phyloP scores from a whole-genome alignment of 2,329 filamentous ascomycete species.

The Byssoonygena ceratinophila region DNA sequence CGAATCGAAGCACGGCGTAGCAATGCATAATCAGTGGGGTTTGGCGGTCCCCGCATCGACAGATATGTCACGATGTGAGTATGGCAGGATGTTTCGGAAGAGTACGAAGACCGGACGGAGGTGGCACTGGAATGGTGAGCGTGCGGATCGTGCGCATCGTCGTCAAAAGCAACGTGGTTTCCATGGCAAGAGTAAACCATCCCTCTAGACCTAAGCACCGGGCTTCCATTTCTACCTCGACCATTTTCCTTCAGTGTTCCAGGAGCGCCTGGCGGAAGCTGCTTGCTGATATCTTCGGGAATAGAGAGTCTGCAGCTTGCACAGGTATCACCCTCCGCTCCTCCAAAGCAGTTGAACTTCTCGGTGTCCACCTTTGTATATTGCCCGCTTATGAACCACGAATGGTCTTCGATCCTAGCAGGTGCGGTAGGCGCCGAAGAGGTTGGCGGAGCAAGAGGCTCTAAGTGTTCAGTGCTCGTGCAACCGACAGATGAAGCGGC shows the following conservation, averaged over 20 bases:
- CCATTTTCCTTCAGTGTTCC: slow-evolving; percentile 42
- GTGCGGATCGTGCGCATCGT: slow-evolving; percentile 30
- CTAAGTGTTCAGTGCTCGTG: slow-evolving; percentile 11
- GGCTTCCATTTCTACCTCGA: slow-evolving; percentile 42
- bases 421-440: slow-evolving; percentile 16
- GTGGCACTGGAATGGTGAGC: slow-evolving; percentile 30
- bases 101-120: slow-evolving; percentile 33
- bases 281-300: slow-evolving; percentile 44
- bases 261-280: slow-evolving; percentile 44
- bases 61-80: slow-evolving; percentile 49
- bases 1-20: slow-evolving; percentile 49
- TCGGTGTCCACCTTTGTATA: slow-evolving; percentile 36
- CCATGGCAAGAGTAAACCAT: slow-evolving; percentile 43
- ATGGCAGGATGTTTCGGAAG: slow-evolving; percentile 41
- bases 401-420: slow-evolving; percentile 39
- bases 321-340: slow-evolving; percentile 44
- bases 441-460: slow-evolving; percentile 18
- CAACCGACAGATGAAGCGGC: slow-evolving; percentile 14
- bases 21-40: slow-evolving; percentile 44
- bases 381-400: slow-evolving; percentile 39
- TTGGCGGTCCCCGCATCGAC: slow-evolving; percentile 47
- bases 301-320: slow-evolving; percentile 49
- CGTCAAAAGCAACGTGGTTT: slow-evolving; percentile 29
- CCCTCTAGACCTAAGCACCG: slow-evolving; percentile 46
- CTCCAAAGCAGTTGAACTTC: slow-evolving; percentile 34